Conservation (phyloP, 202 grass and related monocot species). For the Brachypodium distachyon region DNA sequence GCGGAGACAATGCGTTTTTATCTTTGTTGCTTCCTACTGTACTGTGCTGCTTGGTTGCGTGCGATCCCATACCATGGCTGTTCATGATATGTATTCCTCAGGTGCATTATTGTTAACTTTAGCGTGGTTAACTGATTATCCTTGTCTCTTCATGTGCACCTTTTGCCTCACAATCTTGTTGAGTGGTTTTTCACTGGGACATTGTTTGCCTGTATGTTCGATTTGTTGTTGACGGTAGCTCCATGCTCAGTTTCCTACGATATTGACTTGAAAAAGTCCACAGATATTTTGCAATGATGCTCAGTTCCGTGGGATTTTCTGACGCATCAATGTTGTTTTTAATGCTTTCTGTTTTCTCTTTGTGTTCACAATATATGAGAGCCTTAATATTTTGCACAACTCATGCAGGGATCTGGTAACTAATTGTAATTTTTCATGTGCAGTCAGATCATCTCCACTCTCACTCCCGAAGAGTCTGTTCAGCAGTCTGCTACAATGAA, state of each 20-base stretch:
- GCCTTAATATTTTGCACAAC: not conserved
- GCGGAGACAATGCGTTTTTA: conserved; percentile 8
- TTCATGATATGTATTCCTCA: conserved; percentile 9
- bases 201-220: not conserved
- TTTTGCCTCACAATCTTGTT: conserved; percentile 12
- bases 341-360: not conserved
- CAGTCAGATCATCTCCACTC: not conserved
- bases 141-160: conserved; percentile 5
- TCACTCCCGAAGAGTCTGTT: not conserved
- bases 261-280: not conserved
- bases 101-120: conserved; percentile 32
- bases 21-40: not conserved
- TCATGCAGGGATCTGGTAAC: not conserved
- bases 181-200: not conserved
- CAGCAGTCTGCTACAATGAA: not conserved
- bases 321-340: not conserved
- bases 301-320: not conserved
- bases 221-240: not conserved
- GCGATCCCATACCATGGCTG: not conserved
- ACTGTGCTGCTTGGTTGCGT: not conserved
- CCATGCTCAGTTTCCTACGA: not conserved
- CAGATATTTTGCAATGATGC: not conserved
- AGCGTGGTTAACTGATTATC: conserved; percentile 10
- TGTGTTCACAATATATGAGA: not conserved
- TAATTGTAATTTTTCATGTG: not conserved